Evolutionary conservation across 257 asterid genomes (phyloP), one percentile per base, ranked within the genome.

Genomic region (Solanum clarkiae): DNA sequence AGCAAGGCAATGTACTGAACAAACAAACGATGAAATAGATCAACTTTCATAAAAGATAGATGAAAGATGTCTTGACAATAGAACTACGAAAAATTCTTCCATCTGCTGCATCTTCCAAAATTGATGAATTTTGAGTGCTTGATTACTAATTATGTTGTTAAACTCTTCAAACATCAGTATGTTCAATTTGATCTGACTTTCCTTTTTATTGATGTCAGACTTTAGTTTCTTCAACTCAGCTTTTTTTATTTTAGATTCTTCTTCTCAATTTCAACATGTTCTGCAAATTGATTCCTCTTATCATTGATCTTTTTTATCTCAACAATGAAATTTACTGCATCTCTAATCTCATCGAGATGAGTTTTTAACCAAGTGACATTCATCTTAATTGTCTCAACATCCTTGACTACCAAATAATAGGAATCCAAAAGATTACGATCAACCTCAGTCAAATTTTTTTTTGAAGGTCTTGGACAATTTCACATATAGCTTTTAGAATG

Each of bases 401-500:
- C 91, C 71, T 62, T 80, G 49, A 44, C 88, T 13, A 72, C 88
- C 12, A 71, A 72, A 20, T 88, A 84, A 86, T 82, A 86, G 51
- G 86, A 44, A 74, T 74, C 84, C n/a, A 88, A 84, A n/a, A n/a
- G 53, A 55, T 51, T 42, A 8, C 29, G 0, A 51, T 89, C 87
- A 47, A 86, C 32, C 7, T 89, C 89, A 42, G 71, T 32, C 42
- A 89, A 80, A 49, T 56, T 89, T 79, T 83, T 83, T 59, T 85
- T 7, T 85, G 82, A 18, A 88, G 81, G 40, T 86, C 89, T 68
- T 86, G 84, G 53, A 88, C 88, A 87, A 86, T 88, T 71, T 77
- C 59, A 70, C 91, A 85, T 18, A 88, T 75, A 44, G 87, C 86
- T 47, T 81, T 18, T 69, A 86, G 20, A 32, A 88, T 82, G 72